These are phyloP conservation scores for Acacia concinna DNA, from an alignment of 331 rosid species.

Conservation along the genomic window DNA sequence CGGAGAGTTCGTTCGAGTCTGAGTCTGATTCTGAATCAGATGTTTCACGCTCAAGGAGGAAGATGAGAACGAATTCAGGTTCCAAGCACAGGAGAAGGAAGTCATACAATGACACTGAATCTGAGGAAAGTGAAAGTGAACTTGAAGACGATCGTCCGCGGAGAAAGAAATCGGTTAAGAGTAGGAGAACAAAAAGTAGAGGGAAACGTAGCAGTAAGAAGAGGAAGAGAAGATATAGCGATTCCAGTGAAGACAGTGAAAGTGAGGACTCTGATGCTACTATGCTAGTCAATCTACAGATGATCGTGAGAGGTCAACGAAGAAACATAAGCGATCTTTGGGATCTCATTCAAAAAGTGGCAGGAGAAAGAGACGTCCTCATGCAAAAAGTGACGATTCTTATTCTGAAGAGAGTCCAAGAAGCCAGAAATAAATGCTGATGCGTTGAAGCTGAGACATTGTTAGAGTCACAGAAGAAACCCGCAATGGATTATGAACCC, in stretches of 20 bases:
- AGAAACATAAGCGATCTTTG: slow-evolving; percentile 42
- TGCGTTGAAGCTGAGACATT: slow-evolving; percentile 58
- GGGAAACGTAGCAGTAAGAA: slow-evolving; percentile 36
- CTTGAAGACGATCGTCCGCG: slow-evolving; percentile 35
- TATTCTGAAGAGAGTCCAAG: slow-evolving; percentile 38
- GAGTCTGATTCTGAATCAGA: slow-evolving; percentile 47
- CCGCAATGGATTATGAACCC: slow-evolving; percentile 64
- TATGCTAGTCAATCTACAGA: slow-evolving; percentile 24
- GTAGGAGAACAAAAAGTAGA: slow-evolving; percentile 40
- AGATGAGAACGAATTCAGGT: slow-evolving; percentile 38
- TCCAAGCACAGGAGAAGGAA: slow-evolving; percentile 42
- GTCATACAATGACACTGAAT: slow-evolving; percentile 41
- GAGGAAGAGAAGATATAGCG: slow-evolving; percentile 49
- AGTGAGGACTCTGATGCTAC: slow-evolving; percentile 35
- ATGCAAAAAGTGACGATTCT: slow-evolving; percentile 40
- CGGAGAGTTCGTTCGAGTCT: slow-evolving; percentile 40
- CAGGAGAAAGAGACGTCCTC: slow-evolving; percentile 41
- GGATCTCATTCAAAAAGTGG: slow-evolving; percentile 33
- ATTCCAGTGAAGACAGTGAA: slow-evolving; percentile 39
- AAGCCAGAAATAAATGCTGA: slow-evolving; percentile 49
- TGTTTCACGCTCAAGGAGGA: slow-evolving; percentile 46
- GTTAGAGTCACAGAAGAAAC: slow-evolving; percentile 75
- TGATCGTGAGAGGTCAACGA: slow-evolving; percentile 31
- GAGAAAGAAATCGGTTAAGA: slow-evolving; percentile 44
- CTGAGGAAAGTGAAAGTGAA: slow-evolving; percentile 39